These are phyloP conservation scores for Beauveria australis DNA, from an alignment of 2,329 filamentous ascomycete genomes.

Conservation along the genomic window DNA sequence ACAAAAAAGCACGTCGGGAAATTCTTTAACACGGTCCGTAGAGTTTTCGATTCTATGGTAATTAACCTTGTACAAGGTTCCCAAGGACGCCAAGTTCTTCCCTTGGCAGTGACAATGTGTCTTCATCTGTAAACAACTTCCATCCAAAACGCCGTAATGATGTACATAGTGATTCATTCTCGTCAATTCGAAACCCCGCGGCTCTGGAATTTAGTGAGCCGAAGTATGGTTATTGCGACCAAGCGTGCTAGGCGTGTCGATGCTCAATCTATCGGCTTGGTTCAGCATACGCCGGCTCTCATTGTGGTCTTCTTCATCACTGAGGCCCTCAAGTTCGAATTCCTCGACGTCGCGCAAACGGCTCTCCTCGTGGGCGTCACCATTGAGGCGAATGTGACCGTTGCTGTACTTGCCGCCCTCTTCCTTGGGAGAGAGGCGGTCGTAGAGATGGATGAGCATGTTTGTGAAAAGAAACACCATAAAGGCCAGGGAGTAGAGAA, in stretches of 20 bases:
- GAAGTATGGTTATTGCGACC: slow-evolving; percentile 25
- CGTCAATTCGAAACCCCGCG: neutral
- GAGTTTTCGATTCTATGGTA: neutral
- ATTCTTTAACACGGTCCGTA: neutral
- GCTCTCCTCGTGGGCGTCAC: slow-evolving; percentile 37
- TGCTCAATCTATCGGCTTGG: slow-evolving; percentile 22
- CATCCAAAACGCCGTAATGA: slow-evolving; percentile 3
- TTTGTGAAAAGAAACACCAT: slow-evolving; percentile 85
- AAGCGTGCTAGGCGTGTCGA: slow-evolving; percentile 34
- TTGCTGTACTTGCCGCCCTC: slow-evolving; percentile 29
- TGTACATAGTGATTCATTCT: neutral
- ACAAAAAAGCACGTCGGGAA: neutral
- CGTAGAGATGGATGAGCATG: slow-evolving; percentile 78
- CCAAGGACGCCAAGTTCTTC: neutral
- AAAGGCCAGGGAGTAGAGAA: slow-evolving; percentile 85
- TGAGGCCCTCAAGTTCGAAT: slow-evolving; percentile 85
- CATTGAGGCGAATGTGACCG: slow-evolving; percentile 26
- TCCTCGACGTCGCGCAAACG: slow-evolving; percentile 76
- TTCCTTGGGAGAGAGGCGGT: slow-evolving; percentile 42
- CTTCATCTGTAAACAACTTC: neutral
- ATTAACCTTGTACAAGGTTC: neutral
- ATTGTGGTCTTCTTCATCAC: slow-evolving; percentile 78
- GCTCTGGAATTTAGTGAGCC: slow-evolving; percentile 16
- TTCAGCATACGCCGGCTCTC: slow-evolving; percentile 32
- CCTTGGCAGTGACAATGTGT: neutral